Evolutionary conservation across 805 yeast genomes (phyloP), one percentile per base, ranked within the genome.

Genomic region (Isabelozyma heimii): DNA sequence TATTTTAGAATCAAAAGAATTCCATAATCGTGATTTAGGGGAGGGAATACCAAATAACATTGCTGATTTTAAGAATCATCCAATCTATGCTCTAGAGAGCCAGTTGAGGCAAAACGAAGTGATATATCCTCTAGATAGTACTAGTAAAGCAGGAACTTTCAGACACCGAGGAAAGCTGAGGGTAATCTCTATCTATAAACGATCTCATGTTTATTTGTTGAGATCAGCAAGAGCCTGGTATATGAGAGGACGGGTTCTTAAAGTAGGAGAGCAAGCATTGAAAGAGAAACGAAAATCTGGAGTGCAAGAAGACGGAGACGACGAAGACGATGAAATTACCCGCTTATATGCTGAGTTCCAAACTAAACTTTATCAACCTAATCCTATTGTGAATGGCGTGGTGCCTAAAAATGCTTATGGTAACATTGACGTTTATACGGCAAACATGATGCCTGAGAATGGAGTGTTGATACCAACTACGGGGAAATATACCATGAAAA

Each of bases 41-140:
- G 98, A 94, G 60, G 97, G 96, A 0, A 84, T 92, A 78, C 99
- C 99, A 0, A 83, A 84, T 47, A 87, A 82, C 57, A 70, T 90
- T 24, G 85, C 83, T 45, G 97, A 91, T 55, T 89, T 91, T 63
- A 84, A 83, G 45, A 84, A 84, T 45, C 99, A 94, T 65, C 99
- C 99, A 0, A 66, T 84, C 12, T 94, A 85, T 65, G 94, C 87
- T 0, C 63, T 94, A 12, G 96, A 89, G 62, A 76, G 82, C 3
- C 95, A 91, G 54, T 62, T 94, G 33, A 77, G 79, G 44, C 77
- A 80, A 45, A 87, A 85, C 61, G 97, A 94, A 61, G 75, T 91
- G 5, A 64, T 92, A 4, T 75, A 77, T 46, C 89, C 91, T 0
- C 80, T 75, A 57, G 84, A 77, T 38, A 80, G 83, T 17, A 44